A percentile compares a stretch with the other conserved stretches of the same genome.
These are phyloP conservation scores for Xerocomus potaroensis DNA, from an alignment of 768 basidiomycete genomes.

Conservation along the genomic window DNA sequence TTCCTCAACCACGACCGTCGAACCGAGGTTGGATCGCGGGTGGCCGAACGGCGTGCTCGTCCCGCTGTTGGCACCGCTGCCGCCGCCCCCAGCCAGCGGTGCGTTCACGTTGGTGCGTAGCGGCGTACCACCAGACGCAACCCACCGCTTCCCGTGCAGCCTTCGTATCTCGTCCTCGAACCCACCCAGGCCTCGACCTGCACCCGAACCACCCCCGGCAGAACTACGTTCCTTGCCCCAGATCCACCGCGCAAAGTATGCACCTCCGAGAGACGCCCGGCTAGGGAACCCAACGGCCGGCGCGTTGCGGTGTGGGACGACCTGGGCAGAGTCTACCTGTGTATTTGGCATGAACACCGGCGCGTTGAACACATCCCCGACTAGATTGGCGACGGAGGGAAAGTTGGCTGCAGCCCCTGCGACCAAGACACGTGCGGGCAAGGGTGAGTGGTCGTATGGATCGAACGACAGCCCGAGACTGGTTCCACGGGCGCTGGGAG, in stretches of 20 bases:
- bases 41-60: slow-evolving; percentile 65
- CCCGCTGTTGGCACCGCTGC: slow-evolving; percentile 58
- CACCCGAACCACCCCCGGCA: slow-evolving; percentile 26
- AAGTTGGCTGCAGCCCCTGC: slow-evolving; percentile 84
- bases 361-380: slow-evolving; percentile 80
- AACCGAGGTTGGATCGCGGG: slow-evolving; percentile 47
- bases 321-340: slow-evolving; percentile 74
- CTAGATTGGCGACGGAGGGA: slow-evolving; percentile 73
- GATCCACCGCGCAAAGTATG: slow-evolving; percentile 82
- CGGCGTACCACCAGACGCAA: slow-evolving; percentile 53
- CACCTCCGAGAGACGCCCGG: slow-evolving; percentile 66
- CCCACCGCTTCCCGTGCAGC: slow-evolving; percentile 71
- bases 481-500: slow-evolving; percentile 21
- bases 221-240: slow-evolving; percentile 63
- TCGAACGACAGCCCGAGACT: slow-evolving; percentile 71
- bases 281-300: slow-evolving; percentile 67
- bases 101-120: slow-evolving; percentile 59
- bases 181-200: slow-evolving; percentile 42
- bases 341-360: slow-evolving; percentile 71
- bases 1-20: slow-evolving; percentile 60
- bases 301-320: slow-evolving; percentile 65
- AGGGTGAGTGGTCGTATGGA: slow-evolving; percentile 64
- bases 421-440: slow-evolving; percentile 64
- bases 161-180: slow-evolving; percentile 80
- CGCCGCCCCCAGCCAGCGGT: slow-evolving; percentile 28